Evolutionary conservation across 495 filamentous ascomycete genomes (phyloP), one percentile per base, ranked within the genome.

Genomic region (Durotheca rogersii): DNA sequence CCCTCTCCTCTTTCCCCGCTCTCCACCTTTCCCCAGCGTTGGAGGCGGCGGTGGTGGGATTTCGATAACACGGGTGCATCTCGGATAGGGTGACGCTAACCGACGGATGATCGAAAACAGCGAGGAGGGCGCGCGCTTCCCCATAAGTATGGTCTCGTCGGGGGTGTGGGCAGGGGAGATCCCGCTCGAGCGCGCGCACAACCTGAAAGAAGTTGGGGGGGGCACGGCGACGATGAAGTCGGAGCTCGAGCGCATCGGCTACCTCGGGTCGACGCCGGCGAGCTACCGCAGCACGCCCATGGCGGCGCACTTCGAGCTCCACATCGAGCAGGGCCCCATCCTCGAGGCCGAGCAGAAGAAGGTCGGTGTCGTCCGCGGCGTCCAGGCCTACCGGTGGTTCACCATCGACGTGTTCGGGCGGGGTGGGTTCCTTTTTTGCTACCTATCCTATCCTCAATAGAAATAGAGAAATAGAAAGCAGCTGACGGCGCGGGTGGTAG

Each of bases 61-160:
- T n/a, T n/a, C n/a, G n/a, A n/a, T n/a, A n/a, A n/a, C n/a, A n/a
- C n/a, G n/a, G n/a, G n/a, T n/a, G n/a, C n/a, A n/a, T n/a, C n/a
- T n/a, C n/a, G n/a, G n/a, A n/a, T n/a, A n/a, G n/a, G n/a, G n/a
- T n/a, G n/a, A n/a, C n/a, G n/a, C n/a, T n/a, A n/a, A n/a, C n/a
- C n/a, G n/a, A n/a, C n/a, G n/a, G n/a, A n/a, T n/a, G n/a, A n/a
- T n/a, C n/a, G n/a, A n/a, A n/a, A 6, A 78, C 73, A 72, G 70
- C 55, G 88, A 91, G 62, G 88, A 90, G 64, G 88, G 88, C 1
- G 88, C 87, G 0, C 77, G 88, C 6, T 93, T 90, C 60, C 87
- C 88, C 2, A 79, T 86, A 14, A 86, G 82, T 47, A 90, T 90
- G 86, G 61, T 85, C 4, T 71, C 82, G 6, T 88, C 86, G 3